phyloP scores from a whole-genome alignment of 352 stramenopile species.

The Globisporangium camurandrum region DNA sequence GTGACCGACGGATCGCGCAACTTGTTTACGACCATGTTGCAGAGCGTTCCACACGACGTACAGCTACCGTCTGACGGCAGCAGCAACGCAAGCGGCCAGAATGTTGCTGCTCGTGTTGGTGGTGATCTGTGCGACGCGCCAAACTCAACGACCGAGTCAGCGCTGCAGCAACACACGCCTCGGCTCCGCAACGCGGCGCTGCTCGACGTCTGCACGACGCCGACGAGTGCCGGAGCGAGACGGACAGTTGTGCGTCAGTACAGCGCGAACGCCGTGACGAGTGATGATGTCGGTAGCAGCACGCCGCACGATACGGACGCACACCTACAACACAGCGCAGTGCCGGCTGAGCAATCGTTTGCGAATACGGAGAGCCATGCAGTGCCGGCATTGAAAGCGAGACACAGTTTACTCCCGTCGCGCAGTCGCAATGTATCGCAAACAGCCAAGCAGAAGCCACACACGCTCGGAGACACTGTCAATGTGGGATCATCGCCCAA shows the following conservation, averaged over 20 bases:
- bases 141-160: neutral
- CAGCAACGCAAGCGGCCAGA: too few relatives aligned
- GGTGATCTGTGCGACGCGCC: neutral
- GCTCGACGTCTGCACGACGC: slow-evolving; percentile 16
- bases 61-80: neutral
- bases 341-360: neutral
- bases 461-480: neutral
- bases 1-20: slow-evolving; percentile 17
- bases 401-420: too few relatives aligned
- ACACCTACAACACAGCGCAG: slow-evolving; percentile 3
- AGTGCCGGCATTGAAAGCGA: neutral
- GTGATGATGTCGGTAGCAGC: too few relatives aligned
- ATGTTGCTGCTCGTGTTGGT: neutral
- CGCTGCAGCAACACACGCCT: slow-evolving; percentile 3
- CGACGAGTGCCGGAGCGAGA: neutral
- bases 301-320: slow-evolving; percentile 12
- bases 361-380: neutral
- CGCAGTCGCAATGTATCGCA: too few relatives aligned
- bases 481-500: too few relatives aligned
- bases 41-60: slow-evolving; percentile 7
- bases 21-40: slow-evolving; percentile 23
- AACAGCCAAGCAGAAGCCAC: neutral
- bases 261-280: too few relatives aligned
- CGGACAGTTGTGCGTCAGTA: slow-evolving; percentile 19
- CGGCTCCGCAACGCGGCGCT: slow-evolving; percentile 29